Base-by-base conservation (phyloP, 208 protist genomes). In the Trypanosoma platydactyli region DNA sequence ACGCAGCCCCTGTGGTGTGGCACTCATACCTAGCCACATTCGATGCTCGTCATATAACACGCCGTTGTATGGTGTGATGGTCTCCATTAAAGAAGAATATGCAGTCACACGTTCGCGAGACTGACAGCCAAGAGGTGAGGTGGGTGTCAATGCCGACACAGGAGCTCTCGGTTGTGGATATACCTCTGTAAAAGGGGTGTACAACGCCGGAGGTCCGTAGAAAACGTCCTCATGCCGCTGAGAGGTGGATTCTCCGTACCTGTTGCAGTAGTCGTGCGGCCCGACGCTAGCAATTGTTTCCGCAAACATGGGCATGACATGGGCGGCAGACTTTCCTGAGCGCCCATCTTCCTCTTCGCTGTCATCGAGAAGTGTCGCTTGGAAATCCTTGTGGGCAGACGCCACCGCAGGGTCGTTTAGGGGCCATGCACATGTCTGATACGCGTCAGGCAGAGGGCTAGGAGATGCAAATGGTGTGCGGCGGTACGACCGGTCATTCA, bases 381-480 rank as follows among this genome's bases (percentile, higher is more conserved):
- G 13, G 48, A 50, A 61, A 13, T 24, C 56, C 2, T 61, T 40
- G 56, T 61, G 3, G 5, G 40, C 11, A n/a, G 24, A 35, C 20
- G 27, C 22, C 35, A 40, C 48, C 22, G 35, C 56, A 3, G 56
- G 40, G 7, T 61, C 56, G 18, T 61, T 40, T 7, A 51, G 9
- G 33, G 3, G 18, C 33, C 33, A 61, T 50, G 24, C 56, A 50
- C 5, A 49, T 11, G 40, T n/a, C 22, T 50, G n/a, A 0, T 46
- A 3, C 3, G 13, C 41, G 18, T 61, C 27, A n/a, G 59, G 59
- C 1, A 25, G 5, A 7, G 30, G 30, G 33, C 25, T 54, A 16
- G 20, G 35, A 11, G 59, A 64, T 1, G 59, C n/a, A n/a, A 64
- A 55, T 13, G 45, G 30, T n/a, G 59, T 52, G n/a, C 46, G 46